Base-by-base conservation (phyloP, 208 protist species). In the Angomonas deanei region DNA sequence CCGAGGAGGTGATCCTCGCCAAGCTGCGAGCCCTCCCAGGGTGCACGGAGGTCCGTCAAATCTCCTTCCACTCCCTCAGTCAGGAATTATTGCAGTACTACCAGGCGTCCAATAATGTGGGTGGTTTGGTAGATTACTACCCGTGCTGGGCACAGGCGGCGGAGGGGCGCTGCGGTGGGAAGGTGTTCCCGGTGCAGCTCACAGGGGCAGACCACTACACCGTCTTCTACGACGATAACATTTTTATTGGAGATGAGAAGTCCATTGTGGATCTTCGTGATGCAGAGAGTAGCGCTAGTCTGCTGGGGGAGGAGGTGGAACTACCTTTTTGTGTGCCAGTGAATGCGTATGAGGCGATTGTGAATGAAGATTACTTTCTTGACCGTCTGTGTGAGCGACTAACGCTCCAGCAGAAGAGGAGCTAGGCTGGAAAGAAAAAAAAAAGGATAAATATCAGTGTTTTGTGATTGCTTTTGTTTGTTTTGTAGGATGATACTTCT, bases 191-290 rank as follows among this genome's bases (percentile, higher is more conserved):
- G 3, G 72, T 93, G 15, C 6, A 38, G 27, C 26, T 31, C 19
- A 57, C 57, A 60, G 61, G 72, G 0, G 69, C 70, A 3, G 31
- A 30, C 0, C 57, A 65, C n/a, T 91, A 84, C 70, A 75, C 83
- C 52, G 71, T 91, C 0, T 96, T 96, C 50, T 96, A 93, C 59
- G 90, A 96, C 56, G 90, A 96, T 64, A 96, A 96, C 62, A 94
- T 96, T 54, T 82, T 78, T 61, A 69, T 93, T 32, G 86, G 86
- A 0, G 77, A 92, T n/a, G 75, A 80, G 49, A 76, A 71, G 23
- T 96, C 90, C 23, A 96, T 96, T 60, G 86, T 96, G 1, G 90
- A 96, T 58, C 11, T 96, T 2, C 82, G 87, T 13, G 82, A 93
- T 49, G 69, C 68, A 21, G 17, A 52, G 17, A 76, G 70, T 2